Evolutionary conservation across 2,329 filamentous ascomycete species (phyloP).

Genomic region (Bipolaris bicolor): DNA sequence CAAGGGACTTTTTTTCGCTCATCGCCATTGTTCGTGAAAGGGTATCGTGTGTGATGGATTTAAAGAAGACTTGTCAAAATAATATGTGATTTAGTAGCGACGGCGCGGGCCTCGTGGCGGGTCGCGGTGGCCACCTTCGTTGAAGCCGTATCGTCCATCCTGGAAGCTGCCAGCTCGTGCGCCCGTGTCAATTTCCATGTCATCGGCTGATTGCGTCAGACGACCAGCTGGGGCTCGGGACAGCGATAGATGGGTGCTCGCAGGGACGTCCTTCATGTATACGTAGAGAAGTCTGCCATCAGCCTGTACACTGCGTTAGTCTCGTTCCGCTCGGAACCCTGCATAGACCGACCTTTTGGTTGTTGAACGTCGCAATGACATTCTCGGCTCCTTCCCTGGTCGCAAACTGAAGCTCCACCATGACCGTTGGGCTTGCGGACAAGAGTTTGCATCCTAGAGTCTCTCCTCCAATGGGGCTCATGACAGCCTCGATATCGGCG

Average conservation of each 20-base stretch:
- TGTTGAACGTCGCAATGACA: constrained; percentile 77
- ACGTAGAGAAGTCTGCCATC: constrained; percentile 77
- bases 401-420: constrained; percentile 78
- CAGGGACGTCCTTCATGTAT: constrained; percentile 64
- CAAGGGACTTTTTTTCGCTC: constrained; percentile 2
- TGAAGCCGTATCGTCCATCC: constrained; percentile 54
- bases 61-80: constrained; percentile 6
- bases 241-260: constrained; percentile 40
- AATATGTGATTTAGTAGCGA: constrained; percentile 35
- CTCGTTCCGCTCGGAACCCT: background rate
- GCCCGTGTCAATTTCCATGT: constrained; percentile 52
- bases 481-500: constrained; percentile 81
- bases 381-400: constrained; percentile 74
- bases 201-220: constrained; percentile 38
- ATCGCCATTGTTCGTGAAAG: constrained; percentile 22
- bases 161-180: constrained; percentile 48
- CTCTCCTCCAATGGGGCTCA: constrained; percentile 73
- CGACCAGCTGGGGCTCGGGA: constrained; percentile 30
- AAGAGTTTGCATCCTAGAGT: constrained; percentile 70
- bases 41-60: constrained; percentile 35
- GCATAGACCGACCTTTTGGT: constrained; percentile 69
- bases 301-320: constrained; percentile 60
- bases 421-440: constrained; percentile 71
- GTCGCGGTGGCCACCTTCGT: constrained; percentile 32
- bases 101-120: constrained; percentile 44